Base-by-base conservation (phyloP, 176 grass and related monocot species). In the Eleusine coracana region DNA sequence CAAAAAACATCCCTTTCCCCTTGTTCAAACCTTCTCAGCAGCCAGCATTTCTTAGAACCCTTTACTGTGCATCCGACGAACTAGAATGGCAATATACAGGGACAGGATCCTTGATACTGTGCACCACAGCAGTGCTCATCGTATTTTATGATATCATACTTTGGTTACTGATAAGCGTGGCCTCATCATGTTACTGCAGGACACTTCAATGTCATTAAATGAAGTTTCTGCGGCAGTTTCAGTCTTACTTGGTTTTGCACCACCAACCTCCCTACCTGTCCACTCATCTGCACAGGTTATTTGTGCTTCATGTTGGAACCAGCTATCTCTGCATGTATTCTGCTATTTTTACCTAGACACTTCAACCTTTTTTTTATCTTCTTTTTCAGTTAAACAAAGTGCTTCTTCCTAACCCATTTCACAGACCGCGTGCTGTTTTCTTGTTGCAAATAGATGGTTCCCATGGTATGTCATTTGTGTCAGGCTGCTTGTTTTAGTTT, bases 181-280 rank as follows among this genome's bases (percentile, higher is more conserved):
- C 71, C 25, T 78, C 25, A 36, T 13, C 5, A 12, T 66, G 46
- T 72, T 83, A 69, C 70, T 58, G 52, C 84, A 94, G 92, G 81
- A 41, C 55, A 49, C 67, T 73, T 92, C 67, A 17, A 96, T 95
- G 85, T 90, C 90, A 68, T 73, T 85, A 41, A 58, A 89, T 73
- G 91, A 98, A 88, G 87, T 98, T 77, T 81, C 91, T 45, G 96
- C 92, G 23, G 81, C 83, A 16, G 81, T 89, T 82, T 95, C 96
- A 9, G 85, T 98, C 23, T 87, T 98, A 81, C 96, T 96, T 93
- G 96, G 96, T 76, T 95, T 96, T 58, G 84, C 96, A 83, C 91
- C 92, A 66, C 41, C 90, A 48, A 59, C 85, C 25, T 88, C 83
- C 11, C 85, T 92, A 78, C 38, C 89, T 8, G 21, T 31, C 3